These are phyloP conservation scores for Austroboletus eburneus DNA, from an alignment of 768 basidiomycete genomes.

Conservation along the genomic window DNA sequence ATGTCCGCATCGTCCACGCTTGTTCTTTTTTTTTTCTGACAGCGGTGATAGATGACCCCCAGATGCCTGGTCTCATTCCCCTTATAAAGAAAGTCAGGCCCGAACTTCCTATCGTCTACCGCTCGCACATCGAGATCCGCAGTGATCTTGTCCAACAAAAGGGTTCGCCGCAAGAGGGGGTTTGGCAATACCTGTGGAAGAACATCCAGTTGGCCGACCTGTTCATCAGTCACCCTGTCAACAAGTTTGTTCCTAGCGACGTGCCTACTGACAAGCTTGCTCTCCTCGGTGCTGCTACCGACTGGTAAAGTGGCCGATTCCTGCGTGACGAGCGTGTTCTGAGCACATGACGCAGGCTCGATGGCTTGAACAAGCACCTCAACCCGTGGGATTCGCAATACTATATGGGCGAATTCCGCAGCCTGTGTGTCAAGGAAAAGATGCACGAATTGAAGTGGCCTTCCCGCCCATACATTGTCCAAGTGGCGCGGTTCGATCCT, in stretches of 20 bases:
- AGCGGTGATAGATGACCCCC: constrained; percentile 64
- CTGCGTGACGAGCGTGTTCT: background rate
- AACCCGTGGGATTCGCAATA: constrained; percentile 75
- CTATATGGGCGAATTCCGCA: constrained; percentile 88
- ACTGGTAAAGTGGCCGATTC: constrained; percentile 54
- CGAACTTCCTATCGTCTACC: constrained; percentile 84
- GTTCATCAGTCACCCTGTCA: constrained; percentile 93
- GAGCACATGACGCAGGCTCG: constrained; percentile 52
- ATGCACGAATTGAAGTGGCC: constrained; percentile 81
- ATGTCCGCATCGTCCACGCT: constrained; percentile 9
- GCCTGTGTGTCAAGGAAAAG: constrained; percentile 71
- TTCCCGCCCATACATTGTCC: constrained; percentile 78
- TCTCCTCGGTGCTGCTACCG: constrained; percentile 79
- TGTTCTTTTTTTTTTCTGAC: constrained; percentile 8
- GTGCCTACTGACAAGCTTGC: constrained; percentile 69
- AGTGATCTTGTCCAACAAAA: constrained; percentile 80
- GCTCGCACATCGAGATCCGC: constrained; percentile 93
- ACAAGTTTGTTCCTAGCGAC: constrained; percentile 87
- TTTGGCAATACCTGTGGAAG: constrained; percentile 94
- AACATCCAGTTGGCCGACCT: constrained; percentile 87
- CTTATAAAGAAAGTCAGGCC: constrained; percentile 83
- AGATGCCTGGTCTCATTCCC: constrained; percentile 93
- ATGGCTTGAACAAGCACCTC: constrained; percentile 92
- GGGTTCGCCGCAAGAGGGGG: constrained; percentile 83
- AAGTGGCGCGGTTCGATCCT: constrained; percentile 94